These are phyloP conservation scores for Suillus clintonianus DNA, from an alignment of 768 basidiomycete genomes.

Conservation along the genomic window DNA sequence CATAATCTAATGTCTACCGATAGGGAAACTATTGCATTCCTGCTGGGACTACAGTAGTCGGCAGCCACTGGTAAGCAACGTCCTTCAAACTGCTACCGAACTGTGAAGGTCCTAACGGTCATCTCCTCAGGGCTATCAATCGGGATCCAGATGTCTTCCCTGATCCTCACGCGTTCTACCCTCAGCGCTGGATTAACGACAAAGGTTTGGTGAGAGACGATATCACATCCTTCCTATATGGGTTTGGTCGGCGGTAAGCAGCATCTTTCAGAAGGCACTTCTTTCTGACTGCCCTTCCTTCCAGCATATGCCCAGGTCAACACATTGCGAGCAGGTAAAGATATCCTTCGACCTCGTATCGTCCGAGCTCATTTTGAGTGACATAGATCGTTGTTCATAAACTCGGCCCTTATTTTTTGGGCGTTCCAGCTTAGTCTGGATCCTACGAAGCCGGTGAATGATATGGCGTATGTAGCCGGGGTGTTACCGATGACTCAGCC, in stretches of 20 bases:
- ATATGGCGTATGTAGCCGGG: neutral
- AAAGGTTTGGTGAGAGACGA: slow-evolving; percentile 48
- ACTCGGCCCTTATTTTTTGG: neutral
- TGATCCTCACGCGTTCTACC: slow-evolving; percentile 51
- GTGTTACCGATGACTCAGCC: neutral
- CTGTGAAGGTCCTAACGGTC: neutral
- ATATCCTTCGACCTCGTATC: neutral
- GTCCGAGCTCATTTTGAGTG: neutral
- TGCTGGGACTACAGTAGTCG: no score
- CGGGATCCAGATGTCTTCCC: slow-evolving; percentile 28
- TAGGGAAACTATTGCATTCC: no score
- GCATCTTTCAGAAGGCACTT: neutral
- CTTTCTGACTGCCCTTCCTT: neutral
- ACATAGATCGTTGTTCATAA: neutral
- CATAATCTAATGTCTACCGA: no score
- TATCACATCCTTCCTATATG: slow-evolving; percentile 51
- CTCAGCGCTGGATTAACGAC: slow-evolving; percentile 51
- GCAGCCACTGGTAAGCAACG: no score
- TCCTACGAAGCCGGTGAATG: neutral
- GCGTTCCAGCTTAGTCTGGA: neutral
- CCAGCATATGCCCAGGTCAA: slow-evolving; percentile 58
- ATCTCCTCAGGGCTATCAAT: slow-evolving; percentile 18
- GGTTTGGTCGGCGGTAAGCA: slow-evolving; percentile 48
- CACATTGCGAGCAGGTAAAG: slow-evolving; percentile 40
- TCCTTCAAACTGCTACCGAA: neutral